Evolutionary conservation across 495 filamentous ascomycete species (phyloP), one percentile per base, ranked within the genome.

Genomic region (Penicillium goetzii): DNA sequence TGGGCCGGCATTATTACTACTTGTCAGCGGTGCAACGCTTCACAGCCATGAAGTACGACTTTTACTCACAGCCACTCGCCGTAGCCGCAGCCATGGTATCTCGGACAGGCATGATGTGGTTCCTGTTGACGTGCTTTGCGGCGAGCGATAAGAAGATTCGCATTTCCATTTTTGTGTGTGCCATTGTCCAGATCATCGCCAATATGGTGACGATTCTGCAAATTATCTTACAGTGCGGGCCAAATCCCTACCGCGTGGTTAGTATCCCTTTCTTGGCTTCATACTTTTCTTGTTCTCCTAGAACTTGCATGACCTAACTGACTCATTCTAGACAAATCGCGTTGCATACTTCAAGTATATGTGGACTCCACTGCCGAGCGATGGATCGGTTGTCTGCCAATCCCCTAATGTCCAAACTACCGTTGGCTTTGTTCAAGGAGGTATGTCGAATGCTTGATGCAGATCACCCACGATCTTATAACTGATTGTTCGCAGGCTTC

Each of bases 51-150:
- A 75, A 68, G 60, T 76, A 66, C 52, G 74, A 76, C 26, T 76
- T 72, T 32, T 60, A 74, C 1, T 77, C 73, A 0, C 76, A 78
- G 55, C 76, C 73, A 0, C 43, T 75, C 15, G 78, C 76, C 77
- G 34, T 86, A 75, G 4, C 78, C 80, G 60, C 81, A 78, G 63
- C 82, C 17, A 77, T 78, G 74, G 45, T 78, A 23, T 78, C 76
- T 15, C 67, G 76, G 2, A 69, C 74, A 7, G 76, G 76, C 30
- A 77, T 78, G 76, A 77, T 74, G 65, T 78, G 74, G 72, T 77
- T 76, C 53, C 64, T 78, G 0, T 61, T 76, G 50, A 77, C 67
- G 1, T 78, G 74, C 30, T 78, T 78, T 32, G 67, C 68, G 2
- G 68, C 70, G 10, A 76, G 72, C 21, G 70, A 77, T 49, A 64